Evolutionary conservation across 176 grass and related monocot species (phyloP).

Genomic region (Neostapfia colusana): DNA sequence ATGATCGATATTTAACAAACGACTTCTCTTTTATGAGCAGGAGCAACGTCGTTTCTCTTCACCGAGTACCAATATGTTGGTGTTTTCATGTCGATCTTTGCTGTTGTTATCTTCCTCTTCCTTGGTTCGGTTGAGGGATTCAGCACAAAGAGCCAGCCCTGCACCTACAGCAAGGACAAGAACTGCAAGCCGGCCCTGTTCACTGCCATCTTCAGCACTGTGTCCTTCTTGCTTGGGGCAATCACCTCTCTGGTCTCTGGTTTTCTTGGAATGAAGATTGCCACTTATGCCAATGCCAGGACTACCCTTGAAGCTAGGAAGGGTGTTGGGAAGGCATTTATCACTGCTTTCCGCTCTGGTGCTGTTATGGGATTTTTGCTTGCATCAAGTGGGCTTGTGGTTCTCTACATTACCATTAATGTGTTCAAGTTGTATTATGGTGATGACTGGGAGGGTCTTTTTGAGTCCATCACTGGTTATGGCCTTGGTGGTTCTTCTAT

Average conservation of each 20-base stretch:
- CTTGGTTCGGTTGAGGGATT: constrained; percentile 69
- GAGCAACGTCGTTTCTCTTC: constrained; percentile 68
- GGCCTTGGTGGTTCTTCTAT: too few species aligned
- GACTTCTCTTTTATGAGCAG: constrained; percentile 36
- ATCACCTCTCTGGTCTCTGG: constrained; percentile 88
- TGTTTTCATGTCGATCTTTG: constrained; percentile 55
- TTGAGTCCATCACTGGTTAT: too few species aligned
- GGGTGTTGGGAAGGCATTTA: constrained; percentile 90
- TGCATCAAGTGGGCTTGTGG: constrained; percentile 73
- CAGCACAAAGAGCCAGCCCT: too few species aligned
- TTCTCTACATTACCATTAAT: constrained; percentile 85
- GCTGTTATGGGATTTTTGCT: constrained; percentile 92
- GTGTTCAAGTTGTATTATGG: constrained; percentile 81
- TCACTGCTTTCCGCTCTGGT: constrained; percentile 78
- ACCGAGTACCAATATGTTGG: constrained; percentile 67
- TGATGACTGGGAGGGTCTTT: too few species aligned
- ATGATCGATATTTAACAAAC: constrained; percentile 25
- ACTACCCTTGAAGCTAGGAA: constrained; percentile 89
- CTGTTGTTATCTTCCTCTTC: constrained; percentile 61
- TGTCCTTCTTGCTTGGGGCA: constrained; percentile 76
- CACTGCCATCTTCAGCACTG: constrained; percentile 73
- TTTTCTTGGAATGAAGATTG: constrained; percentile 91
- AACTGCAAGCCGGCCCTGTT: too few species aligned
- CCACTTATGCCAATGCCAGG: constrained; percentile 84
- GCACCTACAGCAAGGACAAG: too few species aligned